Conservation (phyloP, 768 basidiomycete species). For the Polyporus arcularius region DNA sequence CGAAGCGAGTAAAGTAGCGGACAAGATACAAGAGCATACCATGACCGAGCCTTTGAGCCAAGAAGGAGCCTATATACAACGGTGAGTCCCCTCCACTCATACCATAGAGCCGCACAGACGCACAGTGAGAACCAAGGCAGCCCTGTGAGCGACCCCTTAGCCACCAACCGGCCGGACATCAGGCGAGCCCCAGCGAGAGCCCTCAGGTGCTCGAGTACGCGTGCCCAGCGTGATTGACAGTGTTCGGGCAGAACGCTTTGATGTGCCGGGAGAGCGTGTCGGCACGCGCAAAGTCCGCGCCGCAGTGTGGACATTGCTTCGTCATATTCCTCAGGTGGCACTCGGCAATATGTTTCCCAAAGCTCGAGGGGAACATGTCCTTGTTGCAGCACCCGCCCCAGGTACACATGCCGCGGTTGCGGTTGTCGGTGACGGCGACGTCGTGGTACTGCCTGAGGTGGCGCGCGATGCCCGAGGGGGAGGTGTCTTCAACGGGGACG, state of each 20-base stretch:
- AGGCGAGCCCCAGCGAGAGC: not conserved
- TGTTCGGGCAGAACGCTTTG: constrained; percentile 21
- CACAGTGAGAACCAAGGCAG: not conserved
- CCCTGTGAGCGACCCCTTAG: not conserved
- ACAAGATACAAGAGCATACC: not conserved
- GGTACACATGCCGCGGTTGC: constrained; percentile 5
- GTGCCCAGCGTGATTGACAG: not conserved
- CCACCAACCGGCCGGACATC: not conserved
- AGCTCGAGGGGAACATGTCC: constrained; percentile 22
- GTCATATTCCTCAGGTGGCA: constrained; percentile 21
- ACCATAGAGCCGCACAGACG: not conserved
- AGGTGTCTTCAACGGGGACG: constrained; percentile 12
- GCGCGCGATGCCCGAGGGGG: constrained; percentile 20
- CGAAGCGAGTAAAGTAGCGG: constrained; percentile 1
- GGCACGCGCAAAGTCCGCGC: constrained; percentile 19
- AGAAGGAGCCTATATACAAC: not conserved
- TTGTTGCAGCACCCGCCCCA: constrained; percentile 17
- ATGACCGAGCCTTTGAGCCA: not conserved
- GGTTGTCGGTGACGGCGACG: constrained; percentile 17
- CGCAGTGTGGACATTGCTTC: constrained; percentile 18
- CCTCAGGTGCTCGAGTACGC: not conserved
- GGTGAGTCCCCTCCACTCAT: not conserved
- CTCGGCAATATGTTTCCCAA: constrained; percentile 24
- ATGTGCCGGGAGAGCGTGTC: constrained; percentile 24
- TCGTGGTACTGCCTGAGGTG: constrained; percentile 21